Base-by-base conservation (phyloP, 495 filamentous ascomycete species). In the Aspergillus mulundensis region DNA sequence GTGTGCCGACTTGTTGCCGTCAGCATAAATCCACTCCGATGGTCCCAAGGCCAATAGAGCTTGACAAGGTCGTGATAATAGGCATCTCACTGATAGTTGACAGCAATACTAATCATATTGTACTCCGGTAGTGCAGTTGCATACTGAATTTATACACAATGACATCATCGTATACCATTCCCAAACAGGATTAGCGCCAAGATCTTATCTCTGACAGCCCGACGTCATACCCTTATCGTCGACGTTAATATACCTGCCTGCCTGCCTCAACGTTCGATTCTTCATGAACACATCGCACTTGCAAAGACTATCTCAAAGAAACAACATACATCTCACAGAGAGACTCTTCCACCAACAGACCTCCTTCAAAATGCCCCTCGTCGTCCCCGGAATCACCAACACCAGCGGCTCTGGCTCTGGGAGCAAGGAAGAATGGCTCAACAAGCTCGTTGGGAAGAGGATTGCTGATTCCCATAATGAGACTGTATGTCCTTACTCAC, bases 371-470 rank as follows among this genome's bases (percentile, higher is more conserved):
- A 93, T 93, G 89, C 89, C 89, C 77, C 88, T 93, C 72, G 84
- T 93, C 64, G 82, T 91, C 16, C 88, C 88, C 14, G 87, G 84
- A 65, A 73, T 91, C 73, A 81, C 77, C 65, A 79, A 76, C 69
- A 66, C 71, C 39, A 60, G 66, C 54, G 75, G 69, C n/a, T n/a
- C n/a, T n/a, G n/a, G n/a, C n/a, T n/a, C n/a, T 50, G 75, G 69
- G 52, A 75, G 80, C 63, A 84, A 83, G 58, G 72, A 80, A 38
- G 81, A 86, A 57, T 93, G 89, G 89, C 70, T 70, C 40, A 82
- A 77, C 68, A 89, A 90, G 78, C 75, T 93, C 15, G 81, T 85
- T 49, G 88, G 89, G 57, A 92, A 92, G 84, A 89, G 82, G 64
- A 66, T 84, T 39, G 76, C 74, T 21, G 81, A 84, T 6, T 48